Conservation (phyloP, 768 basidiomycete genomes). For the Mycena epipterygia region DNA sequence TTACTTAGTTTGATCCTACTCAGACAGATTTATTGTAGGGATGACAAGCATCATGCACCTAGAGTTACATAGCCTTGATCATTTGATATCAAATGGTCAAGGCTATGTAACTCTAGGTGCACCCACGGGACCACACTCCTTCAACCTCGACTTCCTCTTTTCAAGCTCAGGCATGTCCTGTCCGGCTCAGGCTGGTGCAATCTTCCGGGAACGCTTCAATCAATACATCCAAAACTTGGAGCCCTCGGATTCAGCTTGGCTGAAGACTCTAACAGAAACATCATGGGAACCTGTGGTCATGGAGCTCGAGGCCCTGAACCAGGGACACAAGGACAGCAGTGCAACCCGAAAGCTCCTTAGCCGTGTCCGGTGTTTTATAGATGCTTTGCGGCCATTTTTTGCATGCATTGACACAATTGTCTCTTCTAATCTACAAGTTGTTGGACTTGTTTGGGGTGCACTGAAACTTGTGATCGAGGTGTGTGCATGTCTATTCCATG, state of each 20-base stretch:
- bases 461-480: slow-evolving; percentile 21
- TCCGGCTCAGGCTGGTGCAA: neutral
- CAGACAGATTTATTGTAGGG: no score
- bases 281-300: slow-evolving; percentile 18
- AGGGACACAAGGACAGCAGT: slow-evolving; percentile 17
- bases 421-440: neutral
- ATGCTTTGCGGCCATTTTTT: slow-evolving; percentile 25
- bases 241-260: slow-evolving; percentile 16
- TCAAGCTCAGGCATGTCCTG: no score
- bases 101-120: no score
- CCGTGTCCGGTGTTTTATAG: slow-evolving; percentile 23
- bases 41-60: no score
- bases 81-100: no score
- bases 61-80: no score
- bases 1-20: no score
- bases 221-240: slow-evolving; percentile 13
- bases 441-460: slow-evolving; percentile 20
- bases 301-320: slow-evolving; percentile 25
- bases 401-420: slow-evolving; percentile 11
- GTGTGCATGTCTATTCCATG: neutral
- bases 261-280: neutral
- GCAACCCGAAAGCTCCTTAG: slow-evolving; percentile 21
- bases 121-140: neutral
- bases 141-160: neutral
- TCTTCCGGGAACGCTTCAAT: neutral